Percentiles rank a stretch among this genome's conserved stretches.
phyloP scores from a whole-genome alignment of 352 stramenopile genomes.

The Globisporangium mamillatum region DNA sequence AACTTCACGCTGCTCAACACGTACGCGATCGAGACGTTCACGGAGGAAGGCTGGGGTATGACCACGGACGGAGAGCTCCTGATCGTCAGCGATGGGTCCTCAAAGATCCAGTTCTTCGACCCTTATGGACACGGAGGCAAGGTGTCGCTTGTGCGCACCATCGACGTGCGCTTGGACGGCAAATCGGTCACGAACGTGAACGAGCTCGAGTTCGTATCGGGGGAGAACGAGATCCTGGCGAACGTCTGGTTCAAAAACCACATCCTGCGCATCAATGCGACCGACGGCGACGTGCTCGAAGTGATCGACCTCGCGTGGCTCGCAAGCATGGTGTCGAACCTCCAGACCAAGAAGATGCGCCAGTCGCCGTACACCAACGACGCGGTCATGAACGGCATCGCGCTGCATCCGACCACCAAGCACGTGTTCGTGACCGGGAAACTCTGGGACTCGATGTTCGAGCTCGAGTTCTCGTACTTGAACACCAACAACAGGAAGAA shows the following conservation, averaged over 20 bases:
- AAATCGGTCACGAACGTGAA: conserved; percentile 61
- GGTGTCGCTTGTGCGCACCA: conserved; percentile 46
- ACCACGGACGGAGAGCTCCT: conserved; percentile 77
- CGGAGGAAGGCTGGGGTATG: conserved; percentile 88
- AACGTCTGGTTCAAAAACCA: conserved; percentile 86
- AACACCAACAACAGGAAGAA: conserved; percentile 3
- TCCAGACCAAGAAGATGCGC: conserved; percentile 46
- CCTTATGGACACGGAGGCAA: conserved; percentile 17
- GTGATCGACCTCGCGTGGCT: conserved; percentile 70
- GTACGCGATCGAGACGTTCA: conserved; percentile 68
- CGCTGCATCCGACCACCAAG: conserved; percentile 53
- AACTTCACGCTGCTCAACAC: conserved; percentile 51
- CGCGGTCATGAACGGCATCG: conserved; percentile 90
- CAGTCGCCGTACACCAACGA: conserved; percentile 38
- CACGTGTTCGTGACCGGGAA: conserved; percentile 82
- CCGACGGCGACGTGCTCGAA: conserved; percentile 64
- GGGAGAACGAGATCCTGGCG: conserved; percentile 77
- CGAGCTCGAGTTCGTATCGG: conserved; percentile 85
- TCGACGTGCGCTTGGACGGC: conserved; percentile 50
- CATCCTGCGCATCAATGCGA: conserved; percentile 75
- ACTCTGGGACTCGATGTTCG: conserved; percentile 84
- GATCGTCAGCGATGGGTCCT: conserved; percentile 85
- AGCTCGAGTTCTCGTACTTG: conserved; percentile 68
- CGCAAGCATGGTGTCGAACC: conserved; percentile 54
- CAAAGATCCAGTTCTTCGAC: conserved; percentile 79